A percentile compares a stretch with the other conserved stretches of the same genome.
Evolutionary conservation across 371 early-diverging fungal species (phyloP).

Genomic region (Zychaea mexicana): DNA sequence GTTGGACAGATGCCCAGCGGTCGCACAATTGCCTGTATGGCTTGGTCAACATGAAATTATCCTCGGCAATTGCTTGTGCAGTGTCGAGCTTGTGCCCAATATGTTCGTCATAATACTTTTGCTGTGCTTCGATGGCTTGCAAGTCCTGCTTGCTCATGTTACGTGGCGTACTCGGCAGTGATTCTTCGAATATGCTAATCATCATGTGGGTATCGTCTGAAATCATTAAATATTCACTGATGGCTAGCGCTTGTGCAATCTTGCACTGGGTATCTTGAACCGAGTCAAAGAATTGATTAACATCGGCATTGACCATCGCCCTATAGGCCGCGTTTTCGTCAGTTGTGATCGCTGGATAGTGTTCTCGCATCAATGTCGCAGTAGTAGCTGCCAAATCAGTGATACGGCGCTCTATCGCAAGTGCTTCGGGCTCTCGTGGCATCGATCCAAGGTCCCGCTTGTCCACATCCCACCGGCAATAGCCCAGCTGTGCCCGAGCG

Average conservation of each 20-base stretch:
- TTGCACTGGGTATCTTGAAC: slow-evolving; percentile 3
- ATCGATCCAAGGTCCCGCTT: slow-evolving; percentile 4
- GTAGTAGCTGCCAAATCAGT: not conserved
- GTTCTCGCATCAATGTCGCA: not conserved
- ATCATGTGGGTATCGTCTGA: slow-evolving; percentile 9
- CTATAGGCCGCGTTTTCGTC: not conserved
- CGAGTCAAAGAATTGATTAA: not conserved
- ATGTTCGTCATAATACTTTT: slow-evolving; percentile 14
- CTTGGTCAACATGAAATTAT: not conserved
- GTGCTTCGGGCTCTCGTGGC: slow-evolving; percentile 11
- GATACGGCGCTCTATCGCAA: slow-evolving; percentile 4
- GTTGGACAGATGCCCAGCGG: slow-evolving; percentile 5
- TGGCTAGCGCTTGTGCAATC: slow-evolving; percentile 3
- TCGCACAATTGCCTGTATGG: slow-evolving; percentile 1
- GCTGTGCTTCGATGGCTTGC: slow-evolving; percentile 9
- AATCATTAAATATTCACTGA: slow-evolving; percentile 13
- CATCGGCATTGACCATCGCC: not conserved
- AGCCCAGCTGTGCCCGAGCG: not conserved
- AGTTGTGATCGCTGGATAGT: not conserved
- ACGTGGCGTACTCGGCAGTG: not conserved
- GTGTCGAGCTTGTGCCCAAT: slow-evolving; percentile 3
- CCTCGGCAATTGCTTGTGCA: not conserved
- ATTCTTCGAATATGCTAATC: slow-evolving; percentile 9
- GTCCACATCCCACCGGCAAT: not conserved
- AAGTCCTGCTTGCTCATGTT: slow-evolving; percentile 9